These are phyloP conservation scores for Naganishia onofrii DNA, from an alignment of 768 basidiomycete genomes.

Conservation along the genomic window DNA sequence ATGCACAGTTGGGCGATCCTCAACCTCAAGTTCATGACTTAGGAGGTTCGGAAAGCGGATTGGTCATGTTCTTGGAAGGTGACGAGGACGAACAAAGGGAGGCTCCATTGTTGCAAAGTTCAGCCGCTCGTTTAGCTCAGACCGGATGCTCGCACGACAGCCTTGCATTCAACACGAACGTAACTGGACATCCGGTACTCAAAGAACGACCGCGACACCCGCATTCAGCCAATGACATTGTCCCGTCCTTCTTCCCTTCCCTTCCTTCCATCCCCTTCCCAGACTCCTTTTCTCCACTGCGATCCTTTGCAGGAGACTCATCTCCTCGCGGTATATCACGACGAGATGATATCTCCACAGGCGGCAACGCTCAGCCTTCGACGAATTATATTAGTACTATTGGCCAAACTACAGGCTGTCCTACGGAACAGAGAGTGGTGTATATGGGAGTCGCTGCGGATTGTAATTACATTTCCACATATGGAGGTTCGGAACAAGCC, in stretches of 20 bases:
- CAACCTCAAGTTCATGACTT: constrained; percentile 50
- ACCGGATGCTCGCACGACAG: constrained; percentile 66
- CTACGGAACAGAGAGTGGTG: constrained; percentile 65
- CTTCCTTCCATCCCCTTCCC: background rate
- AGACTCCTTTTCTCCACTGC: background rate
- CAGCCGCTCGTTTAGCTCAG: constrained; percentile 57
- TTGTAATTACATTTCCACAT: constrained; percentile 69
- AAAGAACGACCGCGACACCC: constrained; percentile 10
- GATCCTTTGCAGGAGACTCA: background rate
- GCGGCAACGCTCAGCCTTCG: constrained; percentile 19
- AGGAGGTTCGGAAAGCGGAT: constrained; percentile 54
- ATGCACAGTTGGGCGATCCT: constrained; percentile 58
- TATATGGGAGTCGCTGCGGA: constrained; percentile 88
- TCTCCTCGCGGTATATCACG: background rate
- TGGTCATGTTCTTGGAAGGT: constrained; percentile 62
- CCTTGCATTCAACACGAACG: constrained; percentile 66
- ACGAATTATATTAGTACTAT: constrained; percentile 68
- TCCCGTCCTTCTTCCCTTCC: background rate
- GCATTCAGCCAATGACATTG: background rate
- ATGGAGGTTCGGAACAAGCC: constrained; percentile 66
- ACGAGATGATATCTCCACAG: constrained; percentile 27
- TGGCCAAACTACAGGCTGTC: constrained; percentile 69
- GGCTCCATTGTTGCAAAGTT: constrained; percentile 60
- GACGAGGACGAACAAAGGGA: constrained; percentile 49
- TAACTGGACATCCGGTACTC: constrained; percentile 35